A percentile compares a stretch with the other conserved stretches of the same genome.
These are phyloP conservation scores for Tuber microsphaerosporum DNA, from an alignment of 495 filamentous ascomycete genomes.

Conservation along the genomic window DNA sequence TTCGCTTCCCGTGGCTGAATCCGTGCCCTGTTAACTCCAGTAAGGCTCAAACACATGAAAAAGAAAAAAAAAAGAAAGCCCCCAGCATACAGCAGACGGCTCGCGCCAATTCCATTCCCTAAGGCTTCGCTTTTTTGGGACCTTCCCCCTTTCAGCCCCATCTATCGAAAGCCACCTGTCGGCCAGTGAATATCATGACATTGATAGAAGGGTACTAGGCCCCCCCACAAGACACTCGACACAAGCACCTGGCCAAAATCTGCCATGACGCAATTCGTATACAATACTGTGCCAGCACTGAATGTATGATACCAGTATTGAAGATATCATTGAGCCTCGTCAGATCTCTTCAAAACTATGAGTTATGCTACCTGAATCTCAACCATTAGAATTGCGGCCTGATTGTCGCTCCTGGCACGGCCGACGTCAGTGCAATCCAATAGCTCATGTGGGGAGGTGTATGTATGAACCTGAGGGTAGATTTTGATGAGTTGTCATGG, in stretches of 20 bases:
- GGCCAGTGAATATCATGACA: neutral
- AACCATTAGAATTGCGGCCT: slow-evolving; percentile 6
- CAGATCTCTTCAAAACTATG: slow-evolving; percentile 9
- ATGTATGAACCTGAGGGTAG: neutral
- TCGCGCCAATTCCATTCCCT: neutral
- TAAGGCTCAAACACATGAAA: neutral
- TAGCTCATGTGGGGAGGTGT: slow-evolving; percentile 13
- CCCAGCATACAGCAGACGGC: neutral
- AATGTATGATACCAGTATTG: slow-evolving; percentile 10
- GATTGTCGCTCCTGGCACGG: slow-evolving; percentile 6
- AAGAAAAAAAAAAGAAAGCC: neutral
- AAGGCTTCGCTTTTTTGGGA: neutral
- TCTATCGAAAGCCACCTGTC: neutral
- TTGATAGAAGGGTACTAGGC: neutral
- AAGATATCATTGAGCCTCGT: neutral
- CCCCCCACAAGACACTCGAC: neutral
- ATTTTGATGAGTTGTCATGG: slow-evolving; percentile 18
- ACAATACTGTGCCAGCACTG: slow-evolving; percentile 16
- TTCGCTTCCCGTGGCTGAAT: neutral
- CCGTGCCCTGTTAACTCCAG: neutral
- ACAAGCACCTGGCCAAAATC: neutral
- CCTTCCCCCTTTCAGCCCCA: neutral
- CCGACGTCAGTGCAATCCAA: neutral
- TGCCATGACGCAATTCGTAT: slow-evolving; percentile 11
- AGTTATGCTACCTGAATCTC: slow-evolving; percentile 10